Base-by-base conservation (phyloP, 2,329 filamentous ascomycete genomes). In the Colletotrichum gloeosporioides region DNA sequence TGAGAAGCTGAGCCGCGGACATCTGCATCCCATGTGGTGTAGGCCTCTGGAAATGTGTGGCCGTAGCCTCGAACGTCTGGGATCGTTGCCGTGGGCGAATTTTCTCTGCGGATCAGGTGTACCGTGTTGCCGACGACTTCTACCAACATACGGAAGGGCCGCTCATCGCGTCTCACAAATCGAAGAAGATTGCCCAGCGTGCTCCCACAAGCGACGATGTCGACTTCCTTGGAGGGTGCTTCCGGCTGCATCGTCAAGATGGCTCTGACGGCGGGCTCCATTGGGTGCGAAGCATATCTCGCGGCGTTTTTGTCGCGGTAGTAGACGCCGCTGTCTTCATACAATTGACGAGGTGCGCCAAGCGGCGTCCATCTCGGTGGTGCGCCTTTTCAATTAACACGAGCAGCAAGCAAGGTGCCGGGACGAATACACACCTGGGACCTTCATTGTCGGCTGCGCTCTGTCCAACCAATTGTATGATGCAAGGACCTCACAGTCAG, bases 31-130 rank as follows among this genome's bases (percentile, higher is more conserved):
- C 93, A 95, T 0, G 87, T 90, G 0, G 93, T 95, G 79, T 94
- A 92, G 1, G 87, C 86, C 64, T 94, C 91, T 0, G 91, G 92
- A 78, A 95, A 95, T 0, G 90, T 88, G 78, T 95, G 92, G 0
- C 93, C 93, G 78, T 88, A 94, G 0, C 93, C 93, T 18, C 79
- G 79, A 0, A 95, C 83, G n/a, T 86, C 86, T 0, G 83, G 78
- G 7, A 95, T 91, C 0, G 86, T 80, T 78, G 93, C 91, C 1
- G 82, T 89, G 0, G 92, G 91, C 0, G 89, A 88, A 61, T 90
- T 92, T 79, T 93, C 92, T 27, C 90, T 87, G 1, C 93, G 90
- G 15, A 93, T 82, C 65, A 95, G 88, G 82, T 95, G 93, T 0
- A 94, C 87, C 0, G 91, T 92, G 18, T 87, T 82, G 2, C 88